Evolutionary conservation across 2,329 filamentous ascomycete species (phyloP), one percentile per base, ranked within the genome.

Genomic region (Tolypocladium tundrense): DNA sequence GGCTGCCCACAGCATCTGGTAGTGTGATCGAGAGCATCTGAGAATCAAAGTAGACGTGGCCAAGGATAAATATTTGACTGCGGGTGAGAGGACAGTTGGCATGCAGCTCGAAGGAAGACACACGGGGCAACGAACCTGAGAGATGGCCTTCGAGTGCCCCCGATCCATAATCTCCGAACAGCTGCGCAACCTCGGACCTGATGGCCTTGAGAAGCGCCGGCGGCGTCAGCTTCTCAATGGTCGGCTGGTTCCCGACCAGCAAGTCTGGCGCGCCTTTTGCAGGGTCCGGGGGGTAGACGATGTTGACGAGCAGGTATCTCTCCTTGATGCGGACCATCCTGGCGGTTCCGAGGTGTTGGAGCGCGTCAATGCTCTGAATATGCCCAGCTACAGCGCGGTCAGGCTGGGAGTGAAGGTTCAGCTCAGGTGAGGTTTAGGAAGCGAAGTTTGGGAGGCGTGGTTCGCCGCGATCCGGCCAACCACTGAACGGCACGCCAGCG

Each of bases 31-130:
- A 3, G 90, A 85, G 62, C 92, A 90, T 61, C 89, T 85, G 43
- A 99, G 79, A 60, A 99, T 99, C 57, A 93, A 91, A 1, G 93
- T 99, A 7, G 90, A 96, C 0, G 94, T 99, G n/a, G 91, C 88
- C 4, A 86, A 79, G 1, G 91, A 96, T 55, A 95, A 80, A 71
- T 99, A 99, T 77, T 96, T 96, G 56, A 99, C 90, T 93, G 63
- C 16, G 16, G 48, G 31, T 35, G 48, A 5, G 16, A 14, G 5
- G 1, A 14, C 3, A n/a, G 21, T 61, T 37, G 63, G 59, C 39
- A 53, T 53, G 21, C 24, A 54, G 24, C 7, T 2, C 14, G 11
- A 7, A 21, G 21, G 13, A 45, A 39, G 27, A 51, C 19, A 39
- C 16, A 9, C 21, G 54, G n/a, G 52, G 14, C 58, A 37, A 41